Evolutionary conservation across 495 filamentous ascomycete species (phyloP).

Genomic region (Penicillium goetzii): DNA sequence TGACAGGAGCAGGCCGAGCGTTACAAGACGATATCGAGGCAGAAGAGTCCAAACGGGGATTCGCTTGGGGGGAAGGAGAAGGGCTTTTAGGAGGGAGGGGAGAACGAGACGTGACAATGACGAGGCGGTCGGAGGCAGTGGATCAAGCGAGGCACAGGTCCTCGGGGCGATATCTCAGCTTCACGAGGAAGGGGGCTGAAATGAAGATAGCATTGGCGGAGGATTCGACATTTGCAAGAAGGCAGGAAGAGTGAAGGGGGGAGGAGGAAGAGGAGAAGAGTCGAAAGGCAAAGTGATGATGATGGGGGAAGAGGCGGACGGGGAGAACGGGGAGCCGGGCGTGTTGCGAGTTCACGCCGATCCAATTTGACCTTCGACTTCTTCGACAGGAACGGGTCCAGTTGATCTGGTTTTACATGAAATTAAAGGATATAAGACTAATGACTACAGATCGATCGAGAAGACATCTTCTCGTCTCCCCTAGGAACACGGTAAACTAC

Average conservation of each 20-base stretch:
- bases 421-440: neutral
- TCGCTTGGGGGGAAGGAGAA: slow-evolving; percentile 12
- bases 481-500: too few species aligned
- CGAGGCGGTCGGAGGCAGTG: slow-evolving; percentile 31
- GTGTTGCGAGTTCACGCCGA: neutral
- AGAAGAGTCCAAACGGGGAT: slow-evolving; percentile 22
- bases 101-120: slow-evolving; percentile 32
- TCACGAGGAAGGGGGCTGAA: slow-evolving; percentile 28
- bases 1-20: neutral
- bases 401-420: neutral
- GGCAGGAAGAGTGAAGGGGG: neutral
- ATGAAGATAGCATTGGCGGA: slow-evolving; percentile 18
- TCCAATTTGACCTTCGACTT: neutral
- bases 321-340: neutral
- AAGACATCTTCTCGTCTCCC: neutral
- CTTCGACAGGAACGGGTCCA: neutral
- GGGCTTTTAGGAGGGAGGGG: neutral
- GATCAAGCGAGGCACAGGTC: slow-evolving; percentile 30
- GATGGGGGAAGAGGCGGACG: slow-evolving; percentile 12
- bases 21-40: neutral
- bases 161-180: slow-evolving; percentile 25
- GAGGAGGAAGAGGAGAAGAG: slow-evolving; percentile 12
- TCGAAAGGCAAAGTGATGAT: slow-evolving; percentile 26
- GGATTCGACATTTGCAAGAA: slow-evolving; percentile 18
- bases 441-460: neutral